Conservation (phyloP, 768 basidiomycete genomes). For the Pulveroboletus sp. region DNA sequence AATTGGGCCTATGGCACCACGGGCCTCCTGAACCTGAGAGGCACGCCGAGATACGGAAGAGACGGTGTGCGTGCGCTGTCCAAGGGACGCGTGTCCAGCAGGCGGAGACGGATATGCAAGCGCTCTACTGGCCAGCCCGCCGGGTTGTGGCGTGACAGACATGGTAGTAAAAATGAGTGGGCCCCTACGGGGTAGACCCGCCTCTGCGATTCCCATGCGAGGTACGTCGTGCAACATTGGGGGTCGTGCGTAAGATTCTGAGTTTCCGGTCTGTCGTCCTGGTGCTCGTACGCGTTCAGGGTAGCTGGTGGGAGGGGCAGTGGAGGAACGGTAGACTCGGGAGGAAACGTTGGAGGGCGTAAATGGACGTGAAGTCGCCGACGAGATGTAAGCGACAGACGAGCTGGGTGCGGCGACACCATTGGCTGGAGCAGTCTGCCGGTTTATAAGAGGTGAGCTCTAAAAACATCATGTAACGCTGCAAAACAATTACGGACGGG, state of each 20-base stretch:
- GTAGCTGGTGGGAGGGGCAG: conserved; percentile 20
- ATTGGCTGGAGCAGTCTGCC: conserved; percentile 5
- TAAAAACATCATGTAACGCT: conserved; percentile 7
- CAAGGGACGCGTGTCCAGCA: conserved; percentile 12
- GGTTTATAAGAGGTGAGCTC: conserved; percentile 22
- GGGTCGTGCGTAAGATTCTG: neutral
- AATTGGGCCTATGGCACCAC: neutral
- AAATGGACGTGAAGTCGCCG: conserved; percentile 6
- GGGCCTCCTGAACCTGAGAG: neutral
- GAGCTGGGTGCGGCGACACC: neutral
- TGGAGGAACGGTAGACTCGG: conserved; percentile 11
- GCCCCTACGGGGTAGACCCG: conserved; percentile 36
- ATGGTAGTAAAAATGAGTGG: conserved; percentile 64
- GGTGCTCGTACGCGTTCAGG: conserved; percentile 8
- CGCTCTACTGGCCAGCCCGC: neutral
- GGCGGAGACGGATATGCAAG: conserved; percentile 28
- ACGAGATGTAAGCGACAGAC: neutral
- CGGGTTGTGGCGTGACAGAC: conserved; percentile 29
- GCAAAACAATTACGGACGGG: conserved; percentile 18
- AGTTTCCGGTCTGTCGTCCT: neutral
- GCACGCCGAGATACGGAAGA: neutral
- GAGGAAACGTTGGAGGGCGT: conserved; percentile 5
- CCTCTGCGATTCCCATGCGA: conserved; percentile 14
- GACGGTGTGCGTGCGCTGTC: conserved; percentile 2
- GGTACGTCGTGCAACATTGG: conserved; percentile 22